Evolutionary conservation across 345 rosid genomes (phyloP).

Genomic region (Iberis pinnata): DNA sequence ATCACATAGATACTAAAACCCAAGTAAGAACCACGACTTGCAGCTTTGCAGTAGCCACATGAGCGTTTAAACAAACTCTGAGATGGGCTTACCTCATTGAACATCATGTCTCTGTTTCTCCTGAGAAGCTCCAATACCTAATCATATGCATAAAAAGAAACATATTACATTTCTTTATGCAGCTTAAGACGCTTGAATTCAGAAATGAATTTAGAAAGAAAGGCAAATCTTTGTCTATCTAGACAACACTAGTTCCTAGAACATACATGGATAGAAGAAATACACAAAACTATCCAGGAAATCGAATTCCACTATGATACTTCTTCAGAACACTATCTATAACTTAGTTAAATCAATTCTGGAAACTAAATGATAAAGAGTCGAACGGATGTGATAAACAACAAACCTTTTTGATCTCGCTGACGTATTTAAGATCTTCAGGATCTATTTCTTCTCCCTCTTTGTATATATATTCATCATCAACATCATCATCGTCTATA

Average conservation of each 20-base stretch:
- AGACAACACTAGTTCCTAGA: not conserved
- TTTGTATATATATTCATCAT: slow-evolving; percentile 9
- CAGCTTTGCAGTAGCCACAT: slow-evolving; percentile 1
- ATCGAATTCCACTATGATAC: not conserved
- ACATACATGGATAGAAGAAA: too few relatives aligned
- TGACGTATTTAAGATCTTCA: slow-evolving; percentile 32
- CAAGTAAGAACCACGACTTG: not conserved
- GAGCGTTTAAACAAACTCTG: not conserved
- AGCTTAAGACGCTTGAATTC: not conserved
- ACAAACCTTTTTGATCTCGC: slow-evolving; percentile 34
- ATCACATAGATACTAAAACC: not conserved
- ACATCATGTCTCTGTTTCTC: slow-evolving; percentile 86
- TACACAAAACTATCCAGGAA: not conserved
- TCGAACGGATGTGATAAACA: not conserved
- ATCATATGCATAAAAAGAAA: not conserved
- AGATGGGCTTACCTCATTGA: slow-evolving; percentile 50
- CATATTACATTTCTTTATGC: not conserved
- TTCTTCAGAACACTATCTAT: not conserved
- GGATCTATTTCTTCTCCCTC: slow-evolving; percentile 30
- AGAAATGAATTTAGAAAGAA: not conserved
- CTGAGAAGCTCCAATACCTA: slow-evolving; percentile 80
- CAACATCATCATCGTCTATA: slow-evolving; percentile 19
- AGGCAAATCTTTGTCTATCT: not conserved
- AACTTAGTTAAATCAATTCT: not conserved
- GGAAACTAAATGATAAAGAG: not conserved